These are phyloP conservation scores for Tolypocladium nubicola DNA, from an alignment of 2,329 filamentous ascomycete species.

Conservation along the genomic window DNA sequence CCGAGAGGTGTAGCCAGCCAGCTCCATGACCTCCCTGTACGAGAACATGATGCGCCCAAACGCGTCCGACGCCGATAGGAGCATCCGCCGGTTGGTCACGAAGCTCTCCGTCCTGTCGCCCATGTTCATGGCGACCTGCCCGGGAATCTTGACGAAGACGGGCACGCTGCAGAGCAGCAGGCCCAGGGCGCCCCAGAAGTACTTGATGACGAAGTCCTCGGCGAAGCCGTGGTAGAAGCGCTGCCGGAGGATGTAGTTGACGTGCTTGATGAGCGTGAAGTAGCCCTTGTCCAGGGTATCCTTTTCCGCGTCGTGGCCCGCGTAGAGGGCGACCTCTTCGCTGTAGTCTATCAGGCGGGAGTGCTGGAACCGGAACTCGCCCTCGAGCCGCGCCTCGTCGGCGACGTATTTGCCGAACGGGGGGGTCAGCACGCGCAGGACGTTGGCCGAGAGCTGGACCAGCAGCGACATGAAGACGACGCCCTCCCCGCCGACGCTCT, in stretches of 20 bases:
- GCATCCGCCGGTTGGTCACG: slow-evolving; percentile 85
- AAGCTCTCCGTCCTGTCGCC: slow-evolving; percentile 68
- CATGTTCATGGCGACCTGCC: slow-evolving; percentile 53
- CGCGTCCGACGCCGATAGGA: slow-evolving; percentile 87
- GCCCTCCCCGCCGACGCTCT: slow-evolving; percentile 91
- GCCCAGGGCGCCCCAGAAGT: slow-evolving; percentile 94
- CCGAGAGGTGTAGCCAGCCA: slow-evolving; percentile 89
- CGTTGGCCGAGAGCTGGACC: slow-evolving; percentile 82
- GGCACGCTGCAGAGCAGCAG: slow-evolving; percentile 87
- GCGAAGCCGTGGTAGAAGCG: slow-evolving; percentile 97
- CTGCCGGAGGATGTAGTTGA: slow-evolving; percentile 84
- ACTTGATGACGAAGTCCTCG: slow-evolving; percentile 99
- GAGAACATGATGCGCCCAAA: slow-evolving; percentile 96
- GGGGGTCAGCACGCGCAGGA: slow-evolving; percentile 90
- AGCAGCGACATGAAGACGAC: slow-evolving; percentile 91
- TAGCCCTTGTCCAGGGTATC: slow-evolving; percentile 96
- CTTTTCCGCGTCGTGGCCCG: slow-evolving; percentile 88
- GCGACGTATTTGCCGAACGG: slow-evolving; percentile 97
- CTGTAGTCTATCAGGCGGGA: slow-evolving; percentile 90
- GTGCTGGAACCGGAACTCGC: slow-evolving; percentile 93
- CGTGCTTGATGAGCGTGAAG: slow-evolving; percentile 97
- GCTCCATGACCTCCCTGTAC: slow-evolving; percentile 92
- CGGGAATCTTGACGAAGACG: slow-evolving; percentile 89
- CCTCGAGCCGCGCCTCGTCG: slow-evolving; percentile 87
- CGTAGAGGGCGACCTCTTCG: slow-evolving; percentile 88